These are phyloP conservation scores for Talaromyces proteolyticus DNA, from an alignment of 495 filamentous ascomycete species.

Conservation along the genomic window DNA sequence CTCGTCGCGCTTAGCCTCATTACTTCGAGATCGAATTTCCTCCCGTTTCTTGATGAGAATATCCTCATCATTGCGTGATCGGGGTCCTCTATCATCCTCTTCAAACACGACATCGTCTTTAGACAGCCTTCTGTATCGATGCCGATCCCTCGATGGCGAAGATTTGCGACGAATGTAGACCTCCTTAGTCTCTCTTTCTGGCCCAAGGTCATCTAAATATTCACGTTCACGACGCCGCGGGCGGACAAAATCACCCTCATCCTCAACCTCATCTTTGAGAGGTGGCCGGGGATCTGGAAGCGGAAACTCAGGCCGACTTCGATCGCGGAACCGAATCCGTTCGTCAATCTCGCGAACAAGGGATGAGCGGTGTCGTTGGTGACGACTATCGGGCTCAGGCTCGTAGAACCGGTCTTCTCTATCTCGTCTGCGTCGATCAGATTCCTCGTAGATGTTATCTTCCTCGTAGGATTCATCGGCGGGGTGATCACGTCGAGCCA, in stretches of 20 bases:
- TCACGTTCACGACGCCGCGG: conserved; percentile 8
- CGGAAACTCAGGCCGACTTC: conserved; percentile 13
- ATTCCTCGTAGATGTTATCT: not conserved
- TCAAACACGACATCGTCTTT: conserved; percentile 3
- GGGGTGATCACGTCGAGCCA: not conserved
- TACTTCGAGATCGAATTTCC: conserved; percentile 12
- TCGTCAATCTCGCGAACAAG: conserved; percentile 6
- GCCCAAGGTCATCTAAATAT: conserved; percentile 8
- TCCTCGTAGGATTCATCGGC: not conserved
- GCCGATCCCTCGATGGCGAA: conserved; percentile 11
- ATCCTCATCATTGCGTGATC: conserved; percentile 2
- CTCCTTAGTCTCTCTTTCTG: conserved; percentile 24
- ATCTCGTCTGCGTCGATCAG: not conserved
- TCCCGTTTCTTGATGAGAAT: conserved; percentile 13
- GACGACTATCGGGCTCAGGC: not conserved
- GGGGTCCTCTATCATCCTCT: not conserved
- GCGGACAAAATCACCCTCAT: too few relatives aligned
- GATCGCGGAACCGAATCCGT: not conserved
- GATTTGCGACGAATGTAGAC: conserved; percentile 14
- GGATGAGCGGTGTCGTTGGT: not conserved
- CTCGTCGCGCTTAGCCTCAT: conserved; percentile 15
- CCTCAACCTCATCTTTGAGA: conserved; percentile 16
- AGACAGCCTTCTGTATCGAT: not conserved
- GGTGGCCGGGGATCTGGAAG: conserved; percentile 14
- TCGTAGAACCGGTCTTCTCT: not conserved